Base-by-base conservation (phyloP, 805 yeast species). In the Vanderwaltozyma verrucispora region DNA sequence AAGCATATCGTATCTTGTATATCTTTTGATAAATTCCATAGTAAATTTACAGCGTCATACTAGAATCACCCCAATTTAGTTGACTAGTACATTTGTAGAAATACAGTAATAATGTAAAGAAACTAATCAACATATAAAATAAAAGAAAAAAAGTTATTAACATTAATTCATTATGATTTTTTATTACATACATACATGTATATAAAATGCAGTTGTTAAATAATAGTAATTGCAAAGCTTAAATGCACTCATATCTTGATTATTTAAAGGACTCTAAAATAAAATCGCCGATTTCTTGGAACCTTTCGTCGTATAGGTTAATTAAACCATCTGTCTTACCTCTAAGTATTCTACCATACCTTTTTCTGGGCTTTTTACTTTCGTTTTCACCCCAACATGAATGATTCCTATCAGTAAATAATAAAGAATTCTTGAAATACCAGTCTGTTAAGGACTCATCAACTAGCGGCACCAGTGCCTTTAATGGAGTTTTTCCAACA, bases 391-490 rank as follows among this genome's bases (percentile, higher is more conserved):
- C 80, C 96, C 96, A 89, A 46, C 92, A 80, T 5, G 81, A 67
- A 57, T 89, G 94, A 42, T 70, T 71, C 37, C 68, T 64, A 35
- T 85, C 70, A 3, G 95, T 75, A 59, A 87, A 87, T 1, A 89
- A 72, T 19, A 88, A 71, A 1, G 96, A 84, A 51, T 83, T 81
- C 45, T 77, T 77, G 63, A 77, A 86, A 60, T 77, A 92, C 95
- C 96, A 87, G 52, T 87, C 96, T n/a, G 83, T 73, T 63, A 88
- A 72, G 8, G 81, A 75, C 59, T 89, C 97, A 57, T 89, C 96
- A 51, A 87, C 77, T 19, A 86, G 71, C 4, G 96, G 88, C 5
- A 85, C 85, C 32, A 89, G 69, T 2, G 94, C 79, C 45, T 83
- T 74, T 50, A 89, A 64, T n/a, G 71, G 69, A 2, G 78, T 72